Percentiles rank a stretch among this genome's conserved stretches.
These are phyloP conservation scores for Sabuloglossum arenarium DNA, from an alignment of 495 filamentous ascomycete genomes.

Conservation along the genomic window DNA sequence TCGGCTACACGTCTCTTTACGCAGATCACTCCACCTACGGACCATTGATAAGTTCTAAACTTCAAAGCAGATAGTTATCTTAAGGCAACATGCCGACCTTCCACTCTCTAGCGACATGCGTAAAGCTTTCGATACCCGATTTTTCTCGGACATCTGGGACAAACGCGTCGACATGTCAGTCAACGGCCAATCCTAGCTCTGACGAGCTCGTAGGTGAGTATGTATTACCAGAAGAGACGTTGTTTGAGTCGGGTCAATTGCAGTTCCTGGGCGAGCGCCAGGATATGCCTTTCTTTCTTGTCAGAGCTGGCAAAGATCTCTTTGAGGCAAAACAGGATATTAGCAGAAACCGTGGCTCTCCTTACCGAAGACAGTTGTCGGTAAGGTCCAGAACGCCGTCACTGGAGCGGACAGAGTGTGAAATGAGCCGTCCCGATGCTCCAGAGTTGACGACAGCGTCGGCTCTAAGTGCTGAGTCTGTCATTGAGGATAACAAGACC, in stretches of 20 bases:
- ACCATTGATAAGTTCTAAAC: background rate
- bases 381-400: background rate
- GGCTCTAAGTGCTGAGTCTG: too few relatives aligned
- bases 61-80: background rate
- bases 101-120: background rate
- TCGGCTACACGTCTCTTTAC: background rate
- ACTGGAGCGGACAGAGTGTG: too few relatives aligned
- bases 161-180: background rate
- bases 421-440: too few relatives aligned
- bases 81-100: background rate
- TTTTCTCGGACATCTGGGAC: background rate
- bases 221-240: background rate
- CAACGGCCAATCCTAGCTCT: background rate
- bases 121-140: background rate
- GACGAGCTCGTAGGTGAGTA: background rate
- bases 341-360: background rate
- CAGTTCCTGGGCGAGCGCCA: slow-evolving; percentile 11
- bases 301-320: slow-evolving; percentile 12
- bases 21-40: background rate
- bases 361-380: background rate
- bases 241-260: background rate
- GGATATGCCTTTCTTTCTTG: slow-evolving; percentile 15
- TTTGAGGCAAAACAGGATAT: slow-evolving; percentile 4
- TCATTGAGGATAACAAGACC: background rate
- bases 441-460: too few relatives aligned